A percentile compares a stretch with the other conserved stretches of the same genome.
Evolutionary conservation across 768 basidiomycete species (phyloP).

Genomic region (Mycena polygramma): DNA sequence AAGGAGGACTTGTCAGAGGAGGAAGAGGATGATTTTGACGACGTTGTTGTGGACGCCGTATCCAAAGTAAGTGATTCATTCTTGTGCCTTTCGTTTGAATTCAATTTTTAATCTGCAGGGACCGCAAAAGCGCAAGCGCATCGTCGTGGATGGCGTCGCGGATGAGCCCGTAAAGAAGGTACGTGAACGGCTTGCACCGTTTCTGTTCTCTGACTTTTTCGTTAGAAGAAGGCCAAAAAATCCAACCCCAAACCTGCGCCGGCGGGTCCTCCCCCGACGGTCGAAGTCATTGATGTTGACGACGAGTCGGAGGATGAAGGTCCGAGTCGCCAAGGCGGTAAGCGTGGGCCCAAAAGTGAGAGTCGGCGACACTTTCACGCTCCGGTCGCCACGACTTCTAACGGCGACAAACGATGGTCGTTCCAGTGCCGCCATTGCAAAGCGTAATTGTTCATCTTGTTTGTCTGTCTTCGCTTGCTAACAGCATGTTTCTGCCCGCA

Average conservation of each 20-base stretch:
- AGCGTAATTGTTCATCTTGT: too few relatives aligned
- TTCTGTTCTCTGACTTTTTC: neutral
- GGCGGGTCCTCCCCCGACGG: constrained; percentile 1
- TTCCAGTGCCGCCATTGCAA: constrained; percentile 17
- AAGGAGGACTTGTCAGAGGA: constrained; percentile 1
- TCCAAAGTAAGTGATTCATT: neutral
- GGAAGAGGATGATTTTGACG: constrained; percentile 2
- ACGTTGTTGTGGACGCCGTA: neutral
- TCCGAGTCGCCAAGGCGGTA: neutral
- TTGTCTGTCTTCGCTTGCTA: too few relatives aligned
- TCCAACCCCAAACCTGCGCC: neutral
- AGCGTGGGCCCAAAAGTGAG: neutral
- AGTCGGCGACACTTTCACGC: neutral
- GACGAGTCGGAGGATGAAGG: constrained; percentile 7
- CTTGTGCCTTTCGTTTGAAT: neutral
- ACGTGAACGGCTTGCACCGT: neutral
- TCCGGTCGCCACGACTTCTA: neutral
- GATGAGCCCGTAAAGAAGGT: constrained; percentile 8
- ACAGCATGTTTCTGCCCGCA: too few relatives aligned
- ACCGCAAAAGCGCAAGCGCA: neutral
- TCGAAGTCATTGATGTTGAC: constrained; percentile 4
- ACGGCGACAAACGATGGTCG: constrained; percentile 7
- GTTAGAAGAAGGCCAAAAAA: neutral
- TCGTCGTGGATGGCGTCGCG: constrained; percentile 21
- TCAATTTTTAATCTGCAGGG: neutral